These are phyloP conservation scores for Boletus coccyginus DNA, from an alignment of 768 basidiomycete genomes.

Conservation along the genomic window DNA sequence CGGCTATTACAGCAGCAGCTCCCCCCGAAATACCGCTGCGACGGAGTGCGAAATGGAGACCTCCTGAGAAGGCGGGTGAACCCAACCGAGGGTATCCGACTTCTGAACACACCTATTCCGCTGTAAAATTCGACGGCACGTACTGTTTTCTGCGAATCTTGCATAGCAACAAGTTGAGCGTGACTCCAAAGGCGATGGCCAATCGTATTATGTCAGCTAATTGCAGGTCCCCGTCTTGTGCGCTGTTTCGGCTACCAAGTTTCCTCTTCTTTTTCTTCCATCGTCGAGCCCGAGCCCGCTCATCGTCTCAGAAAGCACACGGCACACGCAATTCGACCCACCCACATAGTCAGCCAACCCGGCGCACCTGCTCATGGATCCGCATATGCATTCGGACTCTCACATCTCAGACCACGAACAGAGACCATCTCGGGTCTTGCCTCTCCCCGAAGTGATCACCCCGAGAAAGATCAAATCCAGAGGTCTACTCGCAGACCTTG, in stretches of 20 bases:
- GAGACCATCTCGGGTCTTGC: neutral
- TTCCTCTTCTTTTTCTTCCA: slow-evolving; percentile 1
- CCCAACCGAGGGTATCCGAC: too few species aligned
- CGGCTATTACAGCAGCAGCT: too few species aligned
- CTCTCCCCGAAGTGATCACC: slow-evolving; percentile 9
- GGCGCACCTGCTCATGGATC: slow-evolving; percentile 9
- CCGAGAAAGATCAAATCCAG: slow-evolving; percentile 9
- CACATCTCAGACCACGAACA: slow-evolving; percentile 3
- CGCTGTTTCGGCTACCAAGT: neutral
- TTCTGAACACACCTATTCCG: slow-evolving; percentile 44
- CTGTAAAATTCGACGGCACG: slow-evolving; percentile 67
- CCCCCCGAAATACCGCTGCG: too few species aligned
- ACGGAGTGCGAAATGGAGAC: too few species aligned
- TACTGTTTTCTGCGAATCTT: slow-evolving; percentile 8
- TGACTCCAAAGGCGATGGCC: neutral
- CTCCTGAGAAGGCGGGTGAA: too few species aligned
- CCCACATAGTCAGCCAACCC: neutral
- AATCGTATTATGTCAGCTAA: slow-evolving; percentile 24
- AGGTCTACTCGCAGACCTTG: slow-evolving; percentile 11
- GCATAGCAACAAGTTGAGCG: neutral
- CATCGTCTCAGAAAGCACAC: neutral
- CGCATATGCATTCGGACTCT: neutral
- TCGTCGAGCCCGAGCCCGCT: neutral
- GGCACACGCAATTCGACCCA: neutral
- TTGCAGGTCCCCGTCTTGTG: slow-evolving; percentile 11